Evolutionary conservation across 2,329 filamentous ascomycete genomes (phyloP), one percentile per base, ranked within the genome.

Genomic region (Scortechinia acanthostroma): DNA sequence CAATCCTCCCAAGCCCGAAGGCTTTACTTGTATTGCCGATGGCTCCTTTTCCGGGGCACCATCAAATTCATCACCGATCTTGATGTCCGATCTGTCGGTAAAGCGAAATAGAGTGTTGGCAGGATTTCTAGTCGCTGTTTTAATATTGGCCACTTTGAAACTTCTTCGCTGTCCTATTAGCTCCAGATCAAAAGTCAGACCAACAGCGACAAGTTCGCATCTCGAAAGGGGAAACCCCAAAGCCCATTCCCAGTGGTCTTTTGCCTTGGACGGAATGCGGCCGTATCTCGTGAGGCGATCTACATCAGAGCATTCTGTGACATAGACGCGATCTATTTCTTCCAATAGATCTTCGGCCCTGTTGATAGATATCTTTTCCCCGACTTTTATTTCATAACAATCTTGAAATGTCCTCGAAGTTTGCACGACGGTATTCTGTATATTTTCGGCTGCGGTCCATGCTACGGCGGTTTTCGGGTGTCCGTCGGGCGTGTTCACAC

Each of bases 331-430:
- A 21, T 60, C 55, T 30, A 69, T 63, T 19, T 64, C 61, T 22
- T 60, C 56, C 14, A 75, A 51, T 19, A 57, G 48, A 10, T 57
- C 59, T 17, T 64, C 60, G 3, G 64, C 62, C 17, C 20, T 40
- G 14, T 64, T 60, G 15, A 83, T 68, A 20, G 65, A 68, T 19
- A 80, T 58, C 43, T 72, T 73, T 22, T 76, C 73, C 44, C 72
- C 71, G n/a, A 81, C 62, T 45, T 73, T 73, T 45, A 83, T 66
- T 10, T 68, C 68, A 53, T 77, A 82, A 28, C 69, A 65, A 19
- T 74, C 71, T 44, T 76, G 73, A 14, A 82, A 59, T n/a, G 70
- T 61, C 48, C 77, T 74, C 2, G 77, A 66, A 61, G 71, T 66
- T 69, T 82, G 61, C 47, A 74, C 56, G 49, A 74, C 57, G 44